These are phyloP conservation scores for Arthrinium puccinioides DNA, from an alignment of 2,329 filamentous ascomycete species.

Conservation along the genomic window DNA sequence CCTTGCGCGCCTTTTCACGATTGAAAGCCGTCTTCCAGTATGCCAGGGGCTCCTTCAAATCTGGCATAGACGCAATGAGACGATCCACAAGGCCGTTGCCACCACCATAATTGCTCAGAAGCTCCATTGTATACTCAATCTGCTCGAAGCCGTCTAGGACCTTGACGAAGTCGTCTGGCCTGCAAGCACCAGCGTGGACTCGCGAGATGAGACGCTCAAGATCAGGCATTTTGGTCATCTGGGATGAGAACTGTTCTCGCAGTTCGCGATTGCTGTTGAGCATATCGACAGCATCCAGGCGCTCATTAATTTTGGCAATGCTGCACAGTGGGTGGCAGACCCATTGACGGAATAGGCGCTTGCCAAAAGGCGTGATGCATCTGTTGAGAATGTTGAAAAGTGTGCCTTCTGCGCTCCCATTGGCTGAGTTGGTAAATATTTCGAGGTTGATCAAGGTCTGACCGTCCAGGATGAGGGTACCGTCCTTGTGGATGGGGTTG, in stretches of 20 bases:
- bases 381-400: conserved; percentile 86
- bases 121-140: conserved; percentile 86
- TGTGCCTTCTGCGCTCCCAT: conserved; percentile 78
- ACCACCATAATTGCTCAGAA: conserved; percentile 67
- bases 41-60: conserved; percentile 64
- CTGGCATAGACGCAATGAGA: conserved; percentile 77
- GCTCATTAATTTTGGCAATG: conserved; percentile 80
- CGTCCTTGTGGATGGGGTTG: conserved; percentile 83
- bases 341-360: conserved; percentile 93
- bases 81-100: conserved; percentile 79
- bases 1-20: conserved; percentile 67
- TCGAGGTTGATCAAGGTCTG: conserved; percentile 98
- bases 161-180: conserved; percentile 83
- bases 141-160: conserved; percentile 96
- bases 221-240: conserved; percentile 87
- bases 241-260: conserved; percentile 80
- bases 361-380: conserved; percentile 94
- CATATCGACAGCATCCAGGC: conserved; percentile 84
- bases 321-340: conserved; percentile 92
- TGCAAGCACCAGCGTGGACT: conserved; percentile 87
- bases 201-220: conserved; percentile 90
- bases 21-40: conserved; percentile 94
- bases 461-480: conserved; percentile 85
- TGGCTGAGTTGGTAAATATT: conserved; percentile 87
- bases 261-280: conserved; percentile 76